Percentiles rank a stretch among this genome's conserved stretches.
Conservation (phyloP, 257 asterid species). For the Nyctanthes arbortristis region DNA sequence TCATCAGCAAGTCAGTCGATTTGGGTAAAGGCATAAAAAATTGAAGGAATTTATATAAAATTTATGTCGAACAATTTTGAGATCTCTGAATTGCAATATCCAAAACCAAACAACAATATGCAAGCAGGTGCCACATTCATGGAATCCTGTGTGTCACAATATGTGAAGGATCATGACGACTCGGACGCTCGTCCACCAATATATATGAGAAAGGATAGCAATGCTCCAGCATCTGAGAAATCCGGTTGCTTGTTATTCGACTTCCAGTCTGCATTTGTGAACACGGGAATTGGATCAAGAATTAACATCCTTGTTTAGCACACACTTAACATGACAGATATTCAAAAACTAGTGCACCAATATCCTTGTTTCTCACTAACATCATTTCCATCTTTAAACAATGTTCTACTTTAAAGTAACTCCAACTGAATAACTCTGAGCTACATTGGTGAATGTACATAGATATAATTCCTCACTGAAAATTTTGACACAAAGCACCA, state of each 20-base stretch:
- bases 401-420: background rate
- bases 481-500: background rate
- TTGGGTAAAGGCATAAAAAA: background rate
- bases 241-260: constrained; percentile 81
- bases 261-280: constrained; percentile 74
- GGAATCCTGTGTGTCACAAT: constrained; percentile 82
- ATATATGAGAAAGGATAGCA: constrained; percentile 72
- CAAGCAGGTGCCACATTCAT: constrained; percentile 41
- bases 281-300: constrained; percentile 22
- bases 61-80: constrained; percentile 12
- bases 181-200: constrained; percentile 86
- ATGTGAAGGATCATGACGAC: constrained; percentile 91
- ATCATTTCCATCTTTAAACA: too few species aligned
- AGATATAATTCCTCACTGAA: background rate
- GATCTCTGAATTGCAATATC: background rate
- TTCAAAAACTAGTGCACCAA: too few species aligned
- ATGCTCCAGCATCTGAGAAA: constrained; percentile 73
- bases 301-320: too few species aligned
- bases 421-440: background rate
- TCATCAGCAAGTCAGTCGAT: constrained; percentile 15
- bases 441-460: background rate
- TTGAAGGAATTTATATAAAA: background rate
- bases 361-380: too few species aligned
- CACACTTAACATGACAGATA: too few species aligned
- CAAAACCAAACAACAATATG: background rate